Percentiles rank a stretch among this genome's conserved stretches.
Conservation (phyloP, 83 land plant species). For the Picea mariana region DNA sequence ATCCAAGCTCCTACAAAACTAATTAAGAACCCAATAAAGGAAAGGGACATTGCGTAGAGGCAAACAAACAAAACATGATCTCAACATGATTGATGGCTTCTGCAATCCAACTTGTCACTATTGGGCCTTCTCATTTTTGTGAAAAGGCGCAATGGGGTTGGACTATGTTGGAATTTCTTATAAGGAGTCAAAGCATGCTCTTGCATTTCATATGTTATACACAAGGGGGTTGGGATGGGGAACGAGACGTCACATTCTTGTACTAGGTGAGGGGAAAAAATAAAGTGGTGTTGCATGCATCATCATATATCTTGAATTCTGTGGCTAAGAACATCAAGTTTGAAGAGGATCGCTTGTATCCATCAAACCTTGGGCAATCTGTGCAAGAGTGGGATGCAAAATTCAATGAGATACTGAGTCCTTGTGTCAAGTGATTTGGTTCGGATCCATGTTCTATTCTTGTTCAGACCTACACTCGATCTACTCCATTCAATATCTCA, state of each 20-base stretch:
- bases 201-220: slow-evolving; percentile 29
- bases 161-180: slow-evolving; percentile 26
- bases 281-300: slow-evolving; percentile 32
- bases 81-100: too few species aligned
- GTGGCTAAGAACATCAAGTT: slow-evolving; percentile 26
- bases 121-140: slow-evolving; percentile 16
- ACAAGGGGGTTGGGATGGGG: slow-evolving; percentile 48
- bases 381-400: slow-evolving; percentile 29
- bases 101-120: too few species aligned
- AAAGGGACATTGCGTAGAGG: too few species aligned
- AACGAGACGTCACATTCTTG: slow-evolving; percentile 50
- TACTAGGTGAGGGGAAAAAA: slow-evolving; percentile 25
- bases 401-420: too few species aligned
- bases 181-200: slow-evolving; percentile 34
- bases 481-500: too few species aligned
- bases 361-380: slow-evolving; percentile 21
- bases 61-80: too few species aligned
- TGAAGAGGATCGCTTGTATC: slow-evolving; percentile 39
- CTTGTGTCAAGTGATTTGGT: too few species aligned
- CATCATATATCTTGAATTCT: slow-evolving; percentile 37
- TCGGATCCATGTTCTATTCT: too few species aligned
- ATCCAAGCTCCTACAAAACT: too few species aligned
- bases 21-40: too few species aligned
- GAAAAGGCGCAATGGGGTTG: slow-evolving; percentile 41
- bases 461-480: too few species aligned